Evolutionary conservation across 2,329 filamentous ascomycete genomes (phyloP).

Genomic region (Tolypocladium pustulatum): DNA sequence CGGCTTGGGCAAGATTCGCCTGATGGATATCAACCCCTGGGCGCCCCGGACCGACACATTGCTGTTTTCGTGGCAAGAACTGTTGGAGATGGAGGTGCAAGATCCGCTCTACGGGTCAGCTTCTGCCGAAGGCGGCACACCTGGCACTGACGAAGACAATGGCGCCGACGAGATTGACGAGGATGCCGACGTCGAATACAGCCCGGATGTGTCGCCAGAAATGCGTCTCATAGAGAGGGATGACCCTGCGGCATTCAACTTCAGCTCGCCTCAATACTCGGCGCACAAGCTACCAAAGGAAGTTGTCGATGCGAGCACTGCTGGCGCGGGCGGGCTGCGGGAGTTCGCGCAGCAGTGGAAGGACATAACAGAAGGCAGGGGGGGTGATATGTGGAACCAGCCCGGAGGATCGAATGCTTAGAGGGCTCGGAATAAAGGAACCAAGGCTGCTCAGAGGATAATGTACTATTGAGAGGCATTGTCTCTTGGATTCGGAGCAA

Average conservation of each 20-base stretch:
- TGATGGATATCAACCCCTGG: constrained; percentile 96
- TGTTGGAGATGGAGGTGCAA: constrained; percentile 61
- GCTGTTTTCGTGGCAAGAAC: constrained; percentile 81
- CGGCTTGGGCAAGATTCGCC: constrained; percentile 63
- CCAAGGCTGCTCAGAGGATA: not conserved
- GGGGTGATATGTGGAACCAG: constrained; percentile 28
- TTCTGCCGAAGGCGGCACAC: constrained; percentile 17
- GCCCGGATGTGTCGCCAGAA: constrained; percentile 58
- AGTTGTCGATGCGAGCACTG: constrained; percentile 63
- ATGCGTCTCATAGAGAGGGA: constrained; percentile 73
- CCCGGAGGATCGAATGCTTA: constrained; percentile 7
- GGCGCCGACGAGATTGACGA: constrained; percentile 28
- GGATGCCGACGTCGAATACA: constrained; percentile 34
- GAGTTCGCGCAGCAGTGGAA: constrained; percentile 75
- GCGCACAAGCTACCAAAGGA: constrained; percentile 93
- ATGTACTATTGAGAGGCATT: not conserved
- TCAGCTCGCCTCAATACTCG: constrained; percentile 78
- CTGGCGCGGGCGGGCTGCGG: constrained; percentile 64
- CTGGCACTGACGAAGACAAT: constrained; percentile 20
- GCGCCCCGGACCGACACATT: constrained; percentile 79
- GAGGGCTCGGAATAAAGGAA: not conserved
- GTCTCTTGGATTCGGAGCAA: no score
- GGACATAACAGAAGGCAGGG: constrained; percentile 37
- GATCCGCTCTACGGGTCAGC: constrained; percentile 41
- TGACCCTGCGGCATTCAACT: constrained; percentile 82